Base-by-base conservation (phyloP, 2,329 filamentous ascomycete genomes). In the Stachybotrys chlorohalonatus region DNA sequence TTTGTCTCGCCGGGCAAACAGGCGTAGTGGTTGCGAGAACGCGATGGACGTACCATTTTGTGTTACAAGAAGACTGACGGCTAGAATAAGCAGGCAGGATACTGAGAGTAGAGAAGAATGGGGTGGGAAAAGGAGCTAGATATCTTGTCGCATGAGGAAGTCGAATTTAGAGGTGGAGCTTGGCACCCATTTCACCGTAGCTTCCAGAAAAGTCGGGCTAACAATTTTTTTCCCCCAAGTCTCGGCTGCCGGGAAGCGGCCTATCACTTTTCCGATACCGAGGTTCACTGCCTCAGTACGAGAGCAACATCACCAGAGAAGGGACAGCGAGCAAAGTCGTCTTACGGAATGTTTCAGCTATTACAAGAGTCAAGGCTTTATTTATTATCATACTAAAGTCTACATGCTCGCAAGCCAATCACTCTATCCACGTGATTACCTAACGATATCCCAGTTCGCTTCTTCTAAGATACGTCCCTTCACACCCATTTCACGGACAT, bases 121-220 rank as follows among this genome's bases (percentile, higher is more conserved):
- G 36, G 16, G 11, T n/a, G n/a, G 31, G 13, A 57, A 47, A 56
- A 50, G 45, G 52, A 36, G 36, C 36, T 42, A 42, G 36, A 42
- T 42, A 42, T 42, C 36, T 42, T 42, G 36, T 42, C 36, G 36
- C 36, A 42, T 42, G 36, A 62, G 65, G 59, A 62, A 60, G 57
- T 56, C 58, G 57, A 36, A 31, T 45, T 47, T 46, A 17, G 58
- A 51, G 56, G 64, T 67, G 68, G 68, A 66, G 62, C 66, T 69
- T 59, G 47, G 59, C 56, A 13, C 16, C 15, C n/a, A 42, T 64
- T 59, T 70, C 70, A 70, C 56, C 72, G 71, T 61, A 70, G 67
- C 70, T 72, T 72, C 70, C 68, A 72, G 67, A 71, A 71, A 70
- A 62, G 61, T 57, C 16, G 55, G 55, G 62, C 60, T 61, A 62